Evolutionary conservation across 2,329 filamentous ascomycete genomes (phyloP).

Genomic region (Paraphaeosphaeria minitans): DNA sequence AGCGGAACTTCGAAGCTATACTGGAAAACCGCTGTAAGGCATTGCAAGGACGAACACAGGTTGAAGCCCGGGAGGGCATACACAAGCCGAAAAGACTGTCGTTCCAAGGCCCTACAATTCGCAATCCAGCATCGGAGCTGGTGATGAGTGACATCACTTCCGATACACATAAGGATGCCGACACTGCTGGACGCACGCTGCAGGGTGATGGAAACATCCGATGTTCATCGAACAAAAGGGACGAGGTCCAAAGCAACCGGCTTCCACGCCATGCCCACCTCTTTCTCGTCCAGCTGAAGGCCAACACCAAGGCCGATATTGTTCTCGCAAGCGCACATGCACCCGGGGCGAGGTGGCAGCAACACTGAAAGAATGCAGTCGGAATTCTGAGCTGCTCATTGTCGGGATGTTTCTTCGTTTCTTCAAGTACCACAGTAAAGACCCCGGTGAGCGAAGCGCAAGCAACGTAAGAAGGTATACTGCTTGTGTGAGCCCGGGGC

Average conservation of each 20-base stretch:
- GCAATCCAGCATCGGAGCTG: not conserved
- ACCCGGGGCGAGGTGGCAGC: not conserved
- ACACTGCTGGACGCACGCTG: not conserved
- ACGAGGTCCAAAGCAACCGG: not conserved
- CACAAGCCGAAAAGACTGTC: not conserved
- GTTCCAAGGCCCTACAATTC: not conserved
- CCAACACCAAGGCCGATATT: not conserved
- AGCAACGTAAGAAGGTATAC: not conserved
- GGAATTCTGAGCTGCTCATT: not conserved
- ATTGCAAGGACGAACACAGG: not conserved
- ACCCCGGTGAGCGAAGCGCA: not conserved
- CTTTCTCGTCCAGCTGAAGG: not conserved
- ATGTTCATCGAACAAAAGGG: not conserved
- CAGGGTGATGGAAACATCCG: too few species aligned
- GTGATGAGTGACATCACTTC: not conserved
- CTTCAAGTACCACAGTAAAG: conserved; percentile 2
- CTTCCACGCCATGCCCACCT: not conserved
- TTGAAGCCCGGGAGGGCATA: not conserved
- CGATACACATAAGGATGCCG: not conserved
- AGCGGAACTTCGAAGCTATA: too few species aligned
- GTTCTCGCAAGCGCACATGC: not conserved
- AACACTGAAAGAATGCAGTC: not conserved
- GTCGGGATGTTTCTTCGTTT: not conserved
- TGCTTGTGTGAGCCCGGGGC: not conserved
- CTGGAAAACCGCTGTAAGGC: not conserved